phyloP scores from a whole-genome alignment of 2,329 filamentous ascomycete species.

The Akanthomyces uredinophilus region DNA sequence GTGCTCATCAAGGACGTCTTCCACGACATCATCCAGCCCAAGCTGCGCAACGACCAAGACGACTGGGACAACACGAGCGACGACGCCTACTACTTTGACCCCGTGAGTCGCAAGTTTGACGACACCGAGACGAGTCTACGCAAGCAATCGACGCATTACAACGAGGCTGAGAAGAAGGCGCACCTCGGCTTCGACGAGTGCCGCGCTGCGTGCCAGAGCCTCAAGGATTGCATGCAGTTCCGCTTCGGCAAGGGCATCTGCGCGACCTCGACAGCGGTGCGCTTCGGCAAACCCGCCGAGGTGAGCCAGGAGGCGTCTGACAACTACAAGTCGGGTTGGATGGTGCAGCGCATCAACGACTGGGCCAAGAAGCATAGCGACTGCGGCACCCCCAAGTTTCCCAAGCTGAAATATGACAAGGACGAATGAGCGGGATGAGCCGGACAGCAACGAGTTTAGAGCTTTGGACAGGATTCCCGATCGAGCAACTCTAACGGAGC shows the following conservation, averaged over 20 bases:
- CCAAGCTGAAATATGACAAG: conserved; percentile 16
- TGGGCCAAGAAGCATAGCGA: conserved; percentile 35
- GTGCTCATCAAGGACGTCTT: conserved; percentile 45
- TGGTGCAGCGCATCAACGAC: conserved; percentile 33
- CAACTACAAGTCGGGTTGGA: conserved; percentile 37
- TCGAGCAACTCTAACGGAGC: not conserved
- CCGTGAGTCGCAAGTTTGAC: conserved; percentile 24
- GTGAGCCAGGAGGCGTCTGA: conserved; percentile 25
- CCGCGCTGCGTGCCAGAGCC: conserved; percentile 37
- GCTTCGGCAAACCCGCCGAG: conserved; percentile 34
- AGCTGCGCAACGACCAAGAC: conserved; percentile 33
- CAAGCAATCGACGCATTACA: conserved; percentile 30
- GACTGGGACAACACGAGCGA: conserved; percentile 52
- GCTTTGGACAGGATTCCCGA: not conserved
- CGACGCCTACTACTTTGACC: conserved; percentile 38
- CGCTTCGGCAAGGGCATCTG: conserved; percentile 36
- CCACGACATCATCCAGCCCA: conserved; percentile 38
- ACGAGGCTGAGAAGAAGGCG: conserved; percentile 35
- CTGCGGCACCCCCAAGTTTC: conserved; percentile 31
- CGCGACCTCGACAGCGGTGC: conserved; percentile 30
- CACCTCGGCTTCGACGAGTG: conserved; percentile 40
- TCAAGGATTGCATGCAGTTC: conserved; percentile 37
- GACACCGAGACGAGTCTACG: conserved; percentile 26
- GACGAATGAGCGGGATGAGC: not conserved
- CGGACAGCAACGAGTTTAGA: not conserved